These are phyloP conservation scores for Phyllosticta citribraziliensis DNA, from an alignment of 2,329 filamentous ascomycete species.

Conservation along the genomic window DNA sequence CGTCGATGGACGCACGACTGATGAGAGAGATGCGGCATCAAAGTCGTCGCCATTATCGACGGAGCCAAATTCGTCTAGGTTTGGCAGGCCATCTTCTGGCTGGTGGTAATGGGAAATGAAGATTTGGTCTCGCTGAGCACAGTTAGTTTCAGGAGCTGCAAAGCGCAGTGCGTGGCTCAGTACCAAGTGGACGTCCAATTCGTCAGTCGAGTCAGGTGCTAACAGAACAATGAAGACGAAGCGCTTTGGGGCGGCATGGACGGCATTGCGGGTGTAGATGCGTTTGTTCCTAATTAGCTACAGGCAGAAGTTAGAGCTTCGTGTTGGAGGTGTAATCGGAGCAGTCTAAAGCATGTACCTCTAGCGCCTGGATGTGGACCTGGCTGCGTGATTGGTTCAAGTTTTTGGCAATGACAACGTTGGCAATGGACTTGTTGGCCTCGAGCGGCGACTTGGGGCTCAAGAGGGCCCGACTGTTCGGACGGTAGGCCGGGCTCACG, in stretches of 20 bases:
- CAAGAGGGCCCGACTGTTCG: not conserved
- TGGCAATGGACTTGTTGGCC: constrained; percentile 53
- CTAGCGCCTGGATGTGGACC: constrained; percentile 71
- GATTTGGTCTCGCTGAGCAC: constrained; percentile 66
- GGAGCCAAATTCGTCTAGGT: constrained; percentile 52
- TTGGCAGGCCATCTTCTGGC: constrained; percentile 59
- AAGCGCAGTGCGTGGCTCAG: not conserved
- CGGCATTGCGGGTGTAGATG: constrained; percentile 64
- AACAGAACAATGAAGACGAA: constrained; percentile 77
- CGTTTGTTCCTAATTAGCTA: constrained; percentile 71
- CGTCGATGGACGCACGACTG: constrained; percentile 26
- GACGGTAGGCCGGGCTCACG: not conserved
- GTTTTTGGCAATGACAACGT: constrained; percentile 73
- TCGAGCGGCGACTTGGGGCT: constrained; percentile 8
- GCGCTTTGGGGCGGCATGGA: constrained; percentile 63
- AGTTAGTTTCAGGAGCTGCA: constrained; percentile 19
- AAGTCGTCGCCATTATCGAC: constrained; percentile 18
- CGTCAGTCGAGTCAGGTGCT: constrained; percentile 22
- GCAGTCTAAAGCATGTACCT: constrained; percentile 30
- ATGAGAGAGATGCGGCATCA: constrained; percentile 26
- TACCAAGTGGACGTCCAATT: constrained; percentile 35
- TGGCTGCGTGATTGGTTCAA: constrained; percentile 62
- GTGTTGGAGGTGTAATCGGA: not conserved
- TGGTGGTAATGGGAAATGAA: constrained; percentile 83
- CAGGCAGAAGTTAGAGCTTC: constrained; percentile 27